phyloP scores from a whole-genome alignment of 208 protist genomes.

The Porcisia hertigi region DNA sequence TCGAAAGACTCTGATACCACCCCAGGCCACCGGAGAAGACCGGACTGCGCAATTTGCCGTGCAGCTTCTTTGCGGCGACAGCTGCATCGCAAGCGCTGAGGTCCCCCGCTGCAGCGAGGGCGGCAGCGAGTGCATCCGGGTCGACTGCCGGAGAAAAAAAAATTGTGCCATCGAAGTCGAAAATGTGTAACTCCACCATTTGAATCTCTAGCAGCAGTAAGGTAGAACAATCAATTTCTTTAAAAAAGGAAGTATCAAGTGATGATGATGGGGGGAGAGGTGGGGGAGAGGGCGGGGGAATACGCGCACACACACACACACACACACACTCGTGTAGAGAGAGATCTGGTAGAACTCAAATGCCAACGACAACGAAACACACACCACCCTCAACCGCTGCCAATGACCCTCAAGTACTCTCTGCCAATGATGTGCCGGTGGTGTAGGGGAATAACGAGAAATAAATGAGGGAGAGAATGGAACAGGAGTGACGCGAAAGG shows the following conservation, averaged over 20 bases:
- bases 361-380: too few relatives aligned
- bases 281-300: too few relatives aligned
- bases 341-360: too few relatives aligned
- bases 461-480: too few relatives aligned
- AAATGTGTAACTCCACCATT: conserved; percentile 75
- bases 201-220: neutral
- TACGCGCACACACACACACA: neutral
- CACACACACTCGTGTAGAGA: too few relatives aligned
- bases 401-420: too few relatives aligned
- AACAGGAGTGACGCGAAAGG: too few relatives aligned
- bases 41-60: conserved; percentile 37
- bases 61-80: conserved; percentile 25
- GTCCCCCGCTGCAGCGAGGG: conserved; percentile 13
- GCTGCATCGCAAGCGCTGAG: conserved; percentile 4
- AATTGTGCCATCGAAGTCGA: conserved; percentile 88
- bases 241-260: neutral
- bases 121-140: conserved; percentile 27
- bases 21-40: conserved; percentile 56
- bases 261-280: too few relatives aligned
- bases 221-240: neutral
- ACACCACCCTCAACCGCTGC: too few relatives aligned
- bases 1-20: conserved; percentile 79
- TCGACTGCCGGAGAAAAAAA: conserved; percentile 71
- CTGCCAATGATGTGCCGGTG: too few relatives aligned
- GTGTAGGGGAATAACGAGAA: neutral